phyloP scores from a whole-genome alignment of 148 eudicot species.

The Rhododendron vialii region DNA sequence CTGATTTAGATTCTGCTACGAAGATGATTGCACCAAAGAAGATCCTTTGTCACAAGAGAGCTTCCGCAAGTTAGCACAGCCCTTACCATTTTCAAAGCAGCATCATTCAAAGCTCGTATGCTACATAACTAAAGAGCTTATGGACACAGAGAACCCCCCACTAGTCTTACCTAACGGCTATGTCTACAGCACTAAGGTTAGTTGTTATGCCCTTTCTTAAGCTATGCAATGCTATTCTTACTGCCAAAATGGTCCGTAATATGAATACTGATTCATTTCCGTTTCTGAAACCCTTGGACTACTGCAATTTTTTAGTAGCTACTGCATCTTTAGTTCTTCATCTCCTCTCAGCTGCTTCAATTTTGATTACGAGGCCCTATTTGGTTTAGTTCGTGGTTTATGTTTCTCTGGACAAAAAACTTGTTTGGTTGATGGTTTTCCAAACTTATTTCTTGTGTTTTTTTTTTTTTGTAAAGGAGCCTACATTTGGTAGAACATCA shows the following conservation, averaged over 20 bases:
- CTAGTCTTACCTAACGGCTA: conserved; percentile 93
- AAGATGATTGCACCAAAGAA: conserved; percentile 90
- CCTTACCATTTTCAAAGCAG: conserved; percentile 96
- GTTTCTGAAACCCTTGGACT: neutral
- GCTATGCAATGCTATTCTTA: neutral
- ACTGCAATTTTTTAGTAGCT: no score
- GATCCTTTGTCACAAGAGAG: conserved; percentile 94
- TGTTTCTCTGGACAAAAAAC: neutral
- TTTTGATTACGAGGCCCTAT: neutral
- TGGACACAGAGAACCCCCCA: conserved; percentile 99
- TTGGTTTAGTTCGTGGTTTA: neutral
- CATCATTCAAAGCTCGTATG: conserved; percentile 98
- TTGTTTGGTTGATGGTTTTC: neutral
- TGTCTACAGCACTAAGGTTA: conserved; percentile 94
- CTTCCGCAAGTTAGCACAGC: conserved; percentile 80
- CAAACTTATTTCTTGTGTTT: neutral
- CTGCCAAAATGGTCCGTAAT: neutral
- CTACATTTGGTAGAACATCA: neutral
- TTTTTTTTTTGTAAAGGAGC: neutral
- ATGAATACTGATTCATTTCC: neutral
- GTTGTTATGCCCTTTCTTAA: neutral
- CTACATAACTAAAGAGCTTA: conserved; percentile 88
- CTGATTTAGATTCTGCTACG: conserved; percentile 67
- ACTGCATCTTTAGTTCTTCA: neutral
- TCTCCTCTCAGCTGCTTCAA: neutral